Conservation (phyloP, 306 rosid species). For the Macrotyloma uniflorum region DNA sequence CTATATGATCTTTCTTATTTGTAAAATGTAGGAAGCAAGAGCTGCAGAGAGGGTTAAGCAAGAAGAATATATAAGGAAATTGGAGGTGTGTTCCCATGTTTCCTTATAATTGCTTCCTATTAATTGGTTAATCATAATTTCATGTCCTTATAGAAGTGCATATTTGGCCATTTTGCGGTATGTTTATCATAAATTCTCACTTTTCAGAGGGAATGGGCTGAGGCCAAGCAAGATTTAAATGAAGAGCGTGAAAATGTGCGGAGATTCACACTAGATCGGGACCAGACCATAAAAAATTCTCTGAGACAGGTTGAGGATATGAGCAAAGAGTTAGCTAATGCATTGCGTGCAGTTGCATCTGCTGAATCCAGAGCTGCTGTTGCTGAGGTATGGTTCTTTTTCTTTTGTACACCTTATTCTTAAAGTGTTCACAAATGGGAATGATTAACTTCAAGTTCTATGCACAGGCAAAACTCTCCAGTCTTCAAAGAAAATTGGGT, state of each 20-base stretch:
- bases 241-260: constrained; percentile 76
- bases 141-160: not conserved
- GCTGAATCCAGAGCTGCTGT: constrained; percentile 85
- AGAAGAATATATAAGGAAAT: constrained; percentile 68
- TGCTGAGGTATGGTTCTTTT: constrained; percentile 68
- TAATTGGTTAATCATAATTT: not conserved
- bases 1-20: constrained; percentile 16
- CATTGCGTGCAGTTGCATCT: constrained; percentile 68
- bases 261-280: constrained; percentile 65
- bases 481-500: constrained; percentile 62
- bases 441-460: constrained; percentile 13
- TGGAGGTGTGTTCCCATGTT: constrained; percentile 66
- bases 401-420: not conserved
- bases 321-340: constrained; percentile 75
- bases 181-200: constrained; percentile 13
- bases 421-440: not conserved
- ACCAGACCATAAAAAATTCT: constrained; percentile 66
- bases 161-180: not conserved
- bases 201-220: constrained; percentile 94
- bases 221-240: constrained; percentile 84
- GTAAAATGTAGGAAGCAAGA: constrained; percentile 79
- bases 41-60: constrained; percentile 79
- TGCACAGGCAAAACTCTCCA: constrained; percentile 66
- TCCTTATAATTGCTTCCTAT: not conserved
- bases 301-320: constrained; percentile 83